Conservation (phyloP, 495 filamentous ascomycete species). For the Hypoxylon crocopeplum region DNA sequence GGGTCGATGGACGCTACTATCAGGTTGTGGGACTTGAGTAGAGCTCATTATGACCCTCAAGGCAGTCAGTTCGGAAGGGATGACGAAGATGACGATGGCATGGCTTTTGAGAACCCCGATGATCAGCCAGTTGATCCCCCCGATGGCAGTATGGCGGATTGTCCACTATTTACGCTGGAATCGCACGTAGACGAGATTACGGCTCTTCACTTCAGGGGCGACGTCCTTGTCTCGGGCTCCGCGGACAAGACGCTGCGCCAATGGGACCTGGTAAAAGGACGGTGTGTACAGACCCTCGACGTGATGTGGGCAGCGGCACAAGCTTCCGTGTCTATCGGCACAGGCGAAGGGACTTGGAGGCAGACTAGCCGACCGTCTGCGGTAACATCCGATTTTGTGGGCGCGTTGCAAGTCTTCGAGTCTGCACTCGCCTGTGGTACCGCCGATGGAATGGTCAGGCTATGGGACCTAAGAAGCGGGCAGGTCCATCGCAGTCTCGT, state of each 20-base stretch:
- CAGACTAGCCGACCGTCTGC: slow-evolving; percentile 63
- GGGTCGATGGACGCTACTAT: slow-evolving; percentile 97
- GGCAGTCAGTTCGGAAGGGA: slow-evolving; percentile 71
- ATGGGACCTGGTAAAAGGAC: slow-evolving; percentile 95
- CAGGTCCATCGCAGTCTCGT: slow-evolving; percentile 96
- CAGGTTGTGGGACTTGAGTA: slow-evolving; percentile 87
- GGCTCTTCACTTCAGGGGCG: slow-evolving; percentile 84
- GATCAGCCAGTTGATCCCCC: slow-evolving; percentile 68
- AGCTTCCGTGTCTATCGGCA: slow-evolving; percentile 70
- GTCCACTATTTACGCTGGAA: slow-evolving; percentile 82
- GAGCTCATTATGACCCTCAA: slow-evolving; percentile 63
- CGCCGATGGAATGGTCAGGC: slow-evolving; percentile 94
- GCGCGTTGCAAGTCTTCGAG: slow-evolving; percentile 94
- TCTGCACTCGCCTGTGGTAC: slow-evolving; percentile 97
- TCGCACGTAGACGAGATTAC: slow-evolving; percentile 95
- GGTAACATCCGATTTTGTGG: slow-evolving; percentile 86
- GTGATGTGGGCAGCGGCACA: slow-evolving; percentile 99
- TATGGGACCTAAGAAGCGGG: slow-evolving; percentile 96
- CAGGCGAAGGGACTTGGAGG: slow-evolving; percentile 62
- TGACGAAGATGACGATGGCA: slow-evolving; percentile 66
- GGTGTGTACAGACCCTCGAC: slow-evolving; percentile 96
- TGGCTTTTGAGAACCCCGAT: slow-evolving; percentile 64
- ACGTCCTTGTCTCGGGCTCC: slow-evolving; percentile 93
- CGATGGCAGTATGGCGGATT: slow-evolving; percentile 81
- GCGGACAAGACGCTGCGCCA: slow-evolving; percentile 96